Percentiles rank a stretch among this genome's conserved stretches.
phyloP scores from a whole-genome alignment of 2,329 filamentous ascomycete species.

The Malbranchea cinnamomea region DNA sequence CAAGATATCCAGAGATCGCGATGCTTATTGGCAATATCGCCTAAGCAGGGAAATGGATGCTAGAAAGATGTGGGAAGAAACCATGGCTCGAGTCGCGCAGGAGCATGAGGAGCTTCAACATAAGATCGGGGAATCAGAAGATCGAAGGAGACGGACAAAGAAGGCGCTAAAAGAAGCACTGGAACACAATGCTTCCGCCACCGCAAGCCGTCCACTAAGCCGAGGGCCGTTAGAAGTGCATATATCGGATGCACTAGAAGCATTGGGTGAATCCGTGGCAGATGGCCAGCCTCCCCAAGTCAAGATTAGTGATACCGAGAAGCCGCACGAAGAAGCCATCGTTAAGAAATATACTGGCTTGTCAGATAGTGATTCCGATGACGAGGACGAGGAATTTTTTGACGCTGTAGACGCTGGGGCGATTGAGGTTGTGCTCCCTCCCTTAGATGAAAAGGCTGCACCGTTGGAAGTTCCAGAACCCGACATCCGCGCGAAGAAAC shows the following conservation, averaged over 20 bases:
- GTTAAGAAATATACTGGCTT: constrained; percentile 56
- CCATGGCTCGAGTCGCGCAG: constrained; percentile 89
- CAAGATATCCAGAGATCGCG: constrained; percentile 83
- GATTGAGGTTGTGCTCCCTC: constrained; percentile 39
- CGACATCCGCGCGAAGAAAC: constrained; percentile 34
- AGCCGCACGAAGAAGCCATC: constrained; percentile 44
- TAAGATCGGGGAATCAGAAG: constrained; percentile 74
- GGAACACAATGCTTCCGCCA: constrained; percentile 37
- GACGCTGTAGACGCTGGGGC: constrained; percentile 91
- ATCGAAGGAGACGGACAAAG: constrained; percentile 81
- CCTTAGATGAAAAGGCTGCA: constrained; percentile 32
- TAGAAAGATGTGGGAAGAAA: constrained; percentile 95
- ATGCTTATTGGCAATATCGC: constrained; percentile 93
- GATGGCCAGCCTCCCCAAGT: constrained; percentile 15
- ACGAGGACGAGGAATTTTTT: constrained; percentile 90
- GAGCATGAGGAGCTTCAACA: constrained; percentile 88
- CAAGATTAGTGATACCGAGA: constrained; percentile 18
- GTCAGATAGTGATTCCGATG: constrained; percentile 60
- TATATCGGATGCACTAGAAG: constrained; percentile 21
- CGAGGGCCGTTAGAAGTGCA: constrained; percentile 17
- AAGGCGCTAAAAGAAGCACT: constrained; percentile 75
- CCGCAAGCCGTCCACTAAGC: constrained; percentile 23
- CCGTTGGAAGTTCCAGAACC: constrained; percentile 24
- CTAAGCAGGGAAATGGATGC: constrained; percentile 84
- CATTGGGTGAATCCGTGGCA: constrained; percentile 24